phyloP scores from a whole-genome alignment of 768 basidiomycete genomes.

The Stropharia rugosoannulata region DNA sequence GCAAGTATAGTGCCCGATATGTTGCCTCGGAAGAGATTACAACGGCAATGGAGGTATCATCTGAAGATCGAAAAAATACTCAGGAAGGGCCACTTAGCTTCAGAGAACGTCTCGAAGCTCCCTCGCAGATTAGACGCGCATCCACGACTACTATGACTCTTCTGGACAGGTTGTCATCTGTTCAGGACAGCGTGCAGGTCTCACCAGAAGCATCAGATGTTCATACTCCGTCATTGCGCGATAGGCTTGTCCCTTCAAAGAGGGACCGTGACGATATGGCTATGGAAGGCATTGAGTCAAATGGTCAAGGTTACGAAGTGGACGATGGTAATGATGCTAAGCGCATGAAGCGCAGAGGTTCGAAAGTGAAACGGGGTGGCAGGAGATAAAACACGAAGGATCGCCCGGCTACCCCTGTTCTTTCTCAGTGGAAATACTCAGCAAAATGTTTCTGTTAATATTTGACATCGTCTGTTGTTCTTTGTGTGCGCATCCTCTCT shows the following conservation, averaged over 20 bases:
- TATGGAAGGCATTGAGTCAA: constrained; percentile 9
- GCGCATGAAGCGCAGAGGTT: constrained; percentile 25
- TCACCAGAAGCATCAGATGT: constrained; percentile 1
- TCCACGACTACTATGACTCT: constrained; percentile 22
- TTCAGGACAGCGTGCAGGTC: constrained; percentile 13
- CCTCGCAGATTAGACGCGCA: constrained; percentile 2
- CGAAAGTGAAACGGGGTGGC: constrained; percentile 23
- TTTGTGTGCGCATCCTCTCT: neutral
- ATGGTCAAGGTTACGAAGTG: constrained; percentile 22
- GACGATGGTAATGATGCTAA: constrained; percentile 30
- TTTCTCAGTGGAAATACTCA: neutral
- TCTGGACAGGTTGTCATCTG: constrained; percentile 32
- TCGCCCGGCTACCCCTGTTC: too few relatives aligned
- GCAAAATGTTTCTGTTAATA: neutral
- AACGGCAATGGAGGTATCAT: neutral
- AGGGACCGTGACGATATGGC: constrained; percentile 36
- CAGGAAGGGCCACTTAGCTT: constrained; percentile 8
- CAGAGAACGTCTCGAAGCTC: constrained; percentile 14
- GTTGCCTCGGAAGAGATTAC: neutral
- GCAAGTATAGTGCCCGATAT: constrained; percentile 7
- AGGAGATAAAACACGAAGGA: constrained; percentile 11
- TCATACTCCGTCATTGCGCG: constrained; percentile 30
- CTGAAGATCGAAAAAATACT: neutral
- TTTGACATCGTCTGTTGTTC: neutral
- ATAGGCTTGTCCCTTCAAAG: constrained; percentile 40